These are phyloP conservation scores for Rehmannia glutinosa DNA, from an alignment of 257 asterid species.

Conservation along the genomic window DNA sequence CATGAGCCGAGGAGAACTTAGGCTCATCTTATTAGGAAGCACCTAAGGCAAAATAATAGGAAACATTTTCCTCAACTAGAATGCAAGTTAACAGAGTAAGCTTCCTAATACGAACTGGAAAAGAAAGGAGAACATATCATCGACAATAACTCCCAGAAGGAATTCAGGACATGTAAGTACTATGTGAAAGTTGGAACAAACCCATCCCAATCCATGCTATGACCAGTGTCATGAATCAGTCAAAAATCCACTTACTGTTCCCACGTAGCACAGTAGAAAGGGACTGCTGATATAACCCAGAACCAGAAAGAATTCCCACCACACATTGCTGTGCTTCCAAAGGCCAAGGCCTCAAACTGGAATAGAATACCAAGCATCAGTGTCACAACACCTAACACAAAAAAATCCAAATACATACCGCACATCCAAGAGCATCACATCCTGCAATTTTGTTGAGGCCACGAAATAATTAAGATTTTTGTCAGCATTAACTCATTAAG, in stretches of 20 bases:
- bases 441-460: conserved; percentile 48
- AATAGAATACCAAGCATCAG: background rate
- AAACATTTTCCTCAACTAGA: background rate
- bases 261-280: conserved; percentile 93
- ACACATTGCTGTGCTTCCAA: conserved; percentile 97
- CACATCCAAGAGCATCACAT: conserved; percentile 99
- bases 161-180: background rate
- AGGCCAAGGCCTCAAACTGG: conserved; percentile 81
- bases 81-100: background rate
- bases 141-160: background rate
- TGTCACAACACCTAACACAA: conserved; percentile 11
- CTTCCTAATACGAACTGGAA: background rate
- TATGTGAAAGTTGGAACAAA: background rate
- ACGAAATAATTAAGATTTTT: conserved; percentile 23
- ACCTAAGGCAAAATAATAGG: background rate
- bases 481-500: conserved; percentile 14
- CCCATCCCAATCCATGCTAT: background rate
- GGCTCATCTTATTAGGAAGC: background rate
- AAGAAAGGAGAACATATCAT: background rate
- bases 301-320: conserved; percentile 88
- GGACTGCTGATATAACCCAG: conserved; percentile 95
- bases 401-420: conserved; percentile 57
- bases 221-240: conserved; percentile 9
- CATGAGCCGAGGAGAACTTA: background rate
- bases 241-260: conserved; percentile 60